phyloP scores from a whole-genome alignment of 352 stramenopile genomes.

The Pythium volutum region DNA sequence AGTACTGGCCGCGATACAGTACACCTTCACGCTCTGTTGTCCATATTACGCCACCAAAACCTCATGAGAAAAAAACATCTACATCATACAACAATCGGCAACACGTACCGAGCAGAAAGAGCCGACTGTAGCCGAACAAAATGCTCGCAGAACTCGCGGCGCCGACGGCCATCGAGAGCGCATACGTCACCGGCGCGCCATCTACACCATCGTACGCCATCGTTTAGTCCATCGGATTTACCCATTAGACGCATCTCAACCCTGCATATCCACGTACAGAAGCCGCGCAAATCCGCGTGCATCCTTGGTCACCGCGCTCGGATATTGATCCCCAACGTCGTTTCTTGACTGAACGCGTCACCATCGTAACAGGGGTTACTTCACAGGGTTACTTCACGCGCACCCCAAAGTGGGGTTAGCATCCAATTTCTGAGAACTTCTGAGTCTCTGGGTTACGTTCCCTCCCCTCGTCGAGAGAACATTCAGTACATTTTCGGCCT shows the following conservation, averaged over 20 bases:
- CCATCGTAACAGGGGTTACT: background rate
- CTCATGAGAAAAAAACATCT: too few relatives aligned
- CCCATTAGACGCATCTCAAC: background rate
- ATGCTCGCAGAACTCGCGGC: slow-evolving; percentile 63
- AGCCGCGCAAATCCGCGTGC: slow-evolving; percentile 75
- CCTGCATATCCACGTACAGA: slow-evolving; percentile 46
- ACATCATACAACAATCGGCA: too few relatives aligned
- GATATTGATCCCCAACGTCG: background rate
- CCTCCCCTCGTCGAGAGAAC: background rate
- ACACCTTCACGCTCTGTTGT: slow-evolving; percentile 59
- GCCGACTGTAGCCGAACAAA: slow-evolving; percentile 50
- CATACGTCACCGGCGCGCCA: slow-evolving; percentile 77
- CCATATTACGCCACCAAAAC: background rate
- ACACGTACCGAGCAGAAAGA: slow-evolving; percentile 46
- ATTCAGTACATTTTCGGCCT: too few relatives aligned
- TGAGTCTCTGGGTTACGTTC: background rate
- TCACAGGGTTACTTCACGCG: slow-evolving; percentile 22
- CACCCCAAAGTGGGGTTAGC: background rate
- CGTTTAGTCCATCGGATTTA: background rate
- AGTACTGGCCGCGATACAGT: slow-evolving; percentile 56
- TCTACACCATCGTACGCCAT: slow-evolving; percentile 31
- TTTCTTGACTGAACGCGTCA: slow-evolving; percentile 17
- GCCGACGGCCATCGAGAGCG: slow-evolving; percentile 62
- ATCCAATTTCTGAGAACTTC: too few relatives aligned
- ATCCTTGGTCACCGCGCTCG: slow-evolving; percentile 33